A percentile compares a stretch with the other conserved stretches of the same genome.
These are phyloP conservation scores for Acanthamoeba triangularis DNA, from an alignment of 208 protist genomes.

Conservation along the genomic window DNA sequence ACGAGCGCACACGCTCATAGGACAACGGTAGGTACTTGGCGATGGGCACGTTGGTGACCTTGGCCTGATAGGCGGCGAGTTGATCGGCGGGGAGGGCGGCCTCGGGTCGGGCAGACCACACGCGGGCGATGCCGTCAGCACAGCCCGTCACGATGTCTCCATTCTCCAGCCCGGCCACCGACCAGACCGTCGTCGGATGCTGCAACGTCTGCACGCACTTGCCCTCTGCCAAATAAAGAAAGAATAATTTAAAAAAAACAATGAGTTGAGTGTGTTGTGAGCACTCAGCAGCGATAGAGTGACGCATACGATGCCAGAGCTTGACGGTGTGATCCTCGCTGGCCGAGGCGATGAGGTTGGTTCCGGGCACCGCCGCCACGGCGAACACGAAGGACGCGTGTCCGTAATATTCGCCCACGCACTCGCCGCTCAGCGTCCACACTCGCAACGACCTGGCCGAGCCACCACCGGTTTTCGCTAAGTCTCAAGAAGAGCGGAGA, in stretches of 20 bases:
- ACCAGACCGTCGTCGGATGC: constrained; percentile 94
- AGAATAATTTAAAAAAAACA: not conserved
- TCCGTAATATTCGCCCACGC: constrained; percentile 77
- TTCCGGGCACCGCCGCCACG: not conserved
- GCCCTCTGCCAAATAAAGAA: not conserved
- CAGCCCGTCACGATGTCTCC: constrained; percentile 93
- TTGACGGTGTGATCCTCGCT: constrained; percentile 94
- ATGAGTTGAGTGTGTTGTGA: not conserved
- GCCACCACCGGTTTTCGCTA: not conserved
- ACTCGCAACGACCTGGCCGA: constrained; percentile 40
- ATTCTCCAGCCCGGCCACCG: constrained; percentile 87
- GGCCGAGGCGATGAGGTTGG: constrained; percentile 88
- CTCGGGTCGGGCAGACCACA: constrained; percentile 92
- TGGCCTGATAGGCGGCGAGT: constrained; percentile 75
- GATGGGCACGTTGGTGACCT: constrained; percentile 2
- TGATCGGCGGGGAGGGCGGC: constrained; percentile 70
- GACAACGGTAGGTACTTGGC: not conserved
- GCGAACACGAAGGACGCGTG: constrained; percentile 86
- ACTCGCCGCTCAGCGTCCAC: constrained; percentile 82
- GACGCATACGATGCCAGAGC: constrained; percentile 88
- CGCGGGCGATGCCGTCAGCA: constrained; percentile 93
- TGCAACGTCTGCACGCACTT: constrained; percentile 90
- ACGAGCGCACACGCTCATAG: not conserved
- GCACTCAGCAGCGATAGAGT: not conserved
- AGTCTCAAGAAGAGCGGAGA: not conserved